Evolutionary conservation across 2,329 filamentous ascomycete species (phyloP).

Genomic region (Aspergillus ibericus): DNA sequence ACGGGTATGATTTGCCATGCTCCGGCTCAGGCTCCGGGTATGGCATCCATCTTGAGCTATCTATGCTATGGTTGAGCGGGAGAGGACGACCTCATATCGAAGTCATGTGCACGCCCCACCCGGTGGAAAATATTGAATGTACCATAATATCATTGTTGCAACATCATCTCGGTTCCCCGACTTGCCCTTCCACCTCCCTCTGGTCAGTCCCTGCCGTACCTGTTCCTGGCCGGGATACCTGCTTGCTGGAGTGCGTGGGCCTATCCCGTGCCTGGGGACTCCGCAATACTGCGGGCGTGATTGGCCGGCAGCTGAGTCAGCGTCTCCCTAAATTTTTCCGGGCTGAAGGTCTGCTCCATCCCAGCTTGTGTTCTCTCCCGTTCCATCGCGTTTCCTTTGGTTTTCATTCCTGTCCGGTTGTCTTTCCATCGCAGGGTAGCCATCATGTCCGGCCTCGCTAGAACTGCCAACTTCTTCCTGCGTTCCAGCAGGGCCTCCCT

Average conservation of each 20-base stretch:
- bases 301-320: slow-evolving; percentile 44
- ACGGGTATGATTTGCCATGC: background rate
- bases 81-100: no score
- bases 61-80: no score
- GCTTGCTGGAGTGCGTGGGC: no score
- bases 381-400: slow-evolving; percentile 1
- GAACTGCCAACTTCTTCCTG: slow-evolving; percentile 75
- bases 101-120: no score
- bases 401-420: slow-evolving; percentile 26
- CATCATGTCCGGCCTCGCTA: slow-evolving; percentile 79
- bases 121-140: no score
- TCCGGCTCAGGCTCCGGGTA: background rate
- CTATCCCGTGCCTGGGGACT: slow-evolving; percentile 7
- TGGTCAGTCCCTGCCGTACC: background rate
- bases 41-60: no score
- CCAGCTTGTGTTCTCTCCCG: slow-evolving; percentile 18
- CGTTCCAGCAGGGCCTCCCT: slow-evolving; percentile 77
- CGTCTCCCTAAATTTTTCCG: slow-evolving; percentile 38
- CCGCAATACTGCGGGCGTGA: slow-evolving; percentile 32
- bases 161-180: no score
- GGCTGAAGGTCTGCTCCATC: slow-evolving; percentile 11
- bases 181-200: no score
- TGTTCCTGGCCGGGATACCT: background rate
- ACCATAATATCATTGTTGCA: no score
- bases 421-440: slow-evolving; percentile 33